phyloP scores from a whole-genome alignment of 2,329 filamentous ascomycete genomes.

The Aspergillus brasiliensis region DNA sequence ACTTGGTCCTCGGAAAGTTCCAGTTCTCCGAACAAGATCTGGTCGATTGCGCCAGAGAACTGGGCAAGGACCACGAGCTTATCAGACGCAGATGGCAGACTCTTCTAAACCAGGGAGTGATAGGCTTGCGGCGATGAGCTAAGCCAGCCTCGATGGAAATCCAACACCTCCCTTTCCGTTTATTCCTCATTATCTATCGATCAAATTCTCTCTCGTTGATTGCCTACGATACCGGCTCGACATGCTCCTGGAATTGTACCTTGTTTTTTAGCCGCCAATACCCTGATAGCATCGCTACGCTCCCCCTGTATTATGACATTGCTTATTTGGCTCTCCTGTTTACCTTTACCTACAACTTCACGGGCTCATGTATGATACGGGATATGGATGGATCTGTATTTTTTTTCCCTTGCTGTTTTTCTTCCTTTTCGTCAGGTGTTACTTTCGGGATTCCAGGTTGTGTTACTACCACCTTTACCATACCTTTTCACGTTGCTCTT shows the following conservation, averaged over 20 bases:
- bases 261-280: not conserved
- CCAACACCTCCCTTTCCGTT: conserved; percentile 7
- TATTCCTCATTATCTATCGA: not conserved
- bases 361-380: conserved; percentile 2
- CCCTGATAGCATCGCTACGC: not conserved
- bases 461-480: not conserved
- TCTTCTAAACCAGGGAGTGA: conserved; percentile 47
- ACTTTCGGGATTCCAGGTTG: not conserved
- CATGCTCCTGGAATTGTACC: no score
- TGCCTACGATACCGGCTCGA: no score
- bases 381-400: conserved; percentile 2
- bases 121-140: conserved; percentile 35
- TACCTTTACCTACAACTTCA: not conserved
- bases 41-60: conserved; percentile 47
- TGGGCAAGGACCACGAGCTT: conserved; percentile 45
- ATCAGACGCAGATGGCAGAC: conserved; percentile 47
- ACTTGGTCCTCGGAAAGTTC: conserved; percentile 48
- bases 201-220: no score
- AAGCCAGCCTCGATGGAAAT: conserved; percentile 25
- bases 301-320: conserved; percentile 3
- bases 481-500: no score
- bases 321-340: not conserved
- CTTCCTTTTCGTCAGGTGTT: not conserved
- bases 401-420: not conserved
- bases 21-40: conserved; percentile 47